Evolutionary conservation across 768 basidiomycete genomes (phyloP).

Genomic region (Mycena epipterygia): DNA sequence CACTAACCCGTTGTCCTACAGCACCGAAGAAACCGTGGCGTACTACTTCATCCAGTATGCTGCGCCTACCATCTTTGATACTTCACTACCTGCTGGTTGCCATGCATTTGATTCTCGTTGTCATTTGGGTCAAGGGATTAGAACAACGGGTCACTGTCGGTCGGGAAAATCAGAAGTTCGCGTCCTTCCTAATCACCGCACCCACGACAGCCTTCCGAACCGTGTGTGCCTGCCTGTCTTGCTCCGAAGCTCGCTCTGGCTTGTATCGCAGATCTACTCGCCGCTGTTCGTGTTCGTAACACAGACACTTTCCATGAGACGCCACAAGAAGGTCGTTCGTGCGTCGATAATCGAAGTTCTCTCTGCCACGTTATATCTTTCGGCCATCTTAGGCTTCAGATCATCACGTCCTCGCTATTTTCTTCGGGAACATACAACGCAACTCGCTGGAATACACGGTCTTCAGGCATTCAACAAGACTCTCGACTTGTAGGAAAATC

Average conservation of each 20-base stretch:
- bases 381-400: neutral
- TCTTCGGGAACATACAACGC: neutral
- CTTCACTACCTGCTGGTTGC: neutral
- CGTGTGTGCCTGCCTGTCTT: neutral
- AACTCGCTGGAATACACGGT: neutral
- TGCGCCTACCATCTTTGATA: neutral
- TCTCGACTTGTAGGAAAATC: neutral
- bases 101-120: neutral
- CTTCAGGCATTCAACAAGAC: neutral
- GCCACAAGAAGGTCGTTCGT: neutral
- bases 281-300: slow-evolving; percentile 12
- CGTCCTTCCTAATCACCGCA: slow-evolving; percentile 5
- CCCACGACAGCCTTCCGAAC: neutral
- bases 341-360: neutral
- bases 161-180: neutral
- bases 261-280: slow-evolving; percentile 1
- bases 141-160: neutral
- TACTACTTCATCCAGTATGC: neutral
- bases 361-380: neutral
- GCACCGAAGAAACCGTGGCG: neutral
- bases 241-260: too few species aligned
- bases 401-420: neutral
- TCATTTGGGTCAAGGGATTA: neutral
- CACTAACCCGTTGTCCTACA: neutral
- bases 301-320: neutral